phyloP scores from a whole-genome alignment of 2,329 filamentous ascomycete species.

The Penicillium occitanis region DNA sequence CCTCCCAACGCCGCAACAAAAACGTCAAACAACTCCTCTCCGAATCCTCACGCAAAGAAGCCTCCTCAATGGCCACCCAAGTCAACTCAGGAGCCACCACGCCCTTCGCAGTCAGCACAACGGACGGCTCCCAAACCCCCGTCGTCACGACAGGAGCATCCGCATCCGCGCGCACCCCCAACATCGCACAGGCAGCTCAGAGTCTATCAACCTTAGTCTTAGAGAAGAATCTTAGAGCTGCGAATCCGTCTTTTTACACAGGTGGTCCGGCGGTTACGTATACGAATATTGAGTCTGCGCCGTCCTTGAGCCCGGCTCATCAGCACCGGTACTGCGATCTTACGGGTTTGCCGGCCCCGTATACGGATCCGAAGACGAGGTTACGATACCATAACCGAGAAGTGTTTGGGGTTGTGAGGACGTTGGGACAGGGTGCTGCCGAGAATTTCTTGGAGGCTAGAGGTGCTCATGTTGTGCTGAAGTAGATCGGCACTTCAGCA shows the following conservation, averaged over 20 bases:
- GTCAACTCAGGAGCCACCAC: slow-evolving; percentile 79
- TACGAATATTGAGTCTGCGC: slow-evolving; percentile 93
- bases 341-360: slow-evolving; percentile 86
- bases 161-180: slow-evolving; percentile 55
- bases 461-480: slow-evolving; percentile 89
- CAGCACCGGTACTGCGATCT: slow-evolving; percentile 93
- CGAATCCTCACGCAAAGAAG: slow-evolving; percentile 83
- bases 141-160: slow-evolving; percentile 50
- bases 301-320: slow-evolving; percentile 73
- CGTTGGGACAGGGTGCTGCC: slow-evolving; percentile 74
- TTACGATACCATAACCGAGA: slow-evolving; percentile 91
- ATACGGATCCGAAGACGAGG: slow-evolving; percentile 92
- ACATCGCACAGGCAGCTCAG: slow-evolving; percentile 85
- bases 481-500: slow-evolving; percentile 51
- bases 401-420: slow-evolving; percentile 80
- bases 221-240: slow-evolving; percentile 66
- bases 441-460: slow-evolving; percentile 88
- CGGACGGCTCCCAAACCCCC: slow-evolving; percentile 47
- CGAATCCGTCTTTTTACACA: slow-evolving; percentile 32
- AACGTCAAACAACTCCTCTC: slow-evolving; percentile 96
- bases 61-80: slow-evolving; percentile 80
- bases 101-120: slow-evolving; percentile 48
- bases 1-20: slow-evolving; percentile 95
- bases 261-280: slow-evolving; percentile 76
- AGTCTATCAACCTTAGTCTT: slow-evolving; percentile 84